Percentiles rank a stretch among this genome's conserved stretches.
Conservation (phyloP, 2,329 filamentous ascomycete genomes). For the Aspergillus bombycis region DNA sequence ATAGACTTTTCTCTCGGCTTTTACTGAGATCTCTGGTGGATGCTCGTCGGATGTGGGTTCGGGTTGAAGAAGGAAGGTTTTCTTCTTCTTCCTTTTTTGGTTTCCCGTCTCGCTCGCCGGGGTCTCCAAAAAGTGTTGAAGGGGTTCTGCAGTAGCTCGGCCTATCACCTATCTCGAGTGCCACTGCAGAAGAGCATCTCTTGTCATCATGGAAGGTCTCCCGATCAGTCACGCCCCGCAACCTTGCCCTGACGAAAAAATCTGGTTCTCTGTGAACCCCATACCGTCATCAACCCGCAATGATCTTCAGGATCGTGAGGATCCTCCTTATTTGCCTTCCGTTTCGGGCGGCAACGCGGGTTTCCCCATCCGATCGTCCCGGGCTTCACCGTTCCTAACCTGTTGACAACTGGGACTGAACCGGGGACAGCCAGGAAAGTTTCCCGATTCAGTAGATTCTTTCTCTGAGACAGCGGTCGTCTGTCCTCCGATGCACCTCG, state of each 20-base stretch:
- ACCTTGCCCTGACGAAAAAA: neutral
- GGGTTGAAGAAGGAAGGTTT: neutral
- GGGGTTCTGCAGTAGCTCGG: neutral
- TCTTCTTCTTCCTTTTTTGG: neutral
- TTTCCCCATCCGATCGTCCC: conserved; percentile 6
- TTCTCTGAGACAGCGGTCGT: neutral
- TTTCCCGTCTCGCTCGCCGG: neutral
- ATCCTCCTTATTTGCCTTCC: neutral
- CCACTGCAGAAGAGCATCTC: neutral
- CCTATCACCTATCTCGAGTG: neutral
- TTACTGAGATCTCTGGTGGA: neutral
- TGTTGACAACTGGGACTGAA: neutral
- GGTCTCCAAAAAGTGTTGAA: neutral
- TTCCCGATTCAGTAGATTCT: neutral
- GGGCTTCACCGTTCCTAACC: neutral
- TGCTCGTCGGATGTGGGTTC: neutral
- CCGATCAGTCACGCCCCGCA: conserved; percentile 8
- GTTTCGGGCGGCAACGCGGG: neutral
- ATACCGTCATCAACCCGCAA: conserved; percentile 9
- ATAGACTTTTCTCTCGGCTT: conserved; percentile 2
- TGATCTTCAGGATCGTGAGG: conserved; percentile 10
- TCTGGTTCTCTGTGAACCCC: neutral
- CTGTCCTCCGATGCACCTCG: neutral
- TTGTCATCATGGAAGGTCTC: conserved; percentile 7
- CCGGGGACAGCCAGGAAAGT: conserved; percentile 1